phyloP scores from a whole-genome alignment of 202 grass and related monocot genomes.

The Zoysia matrella region DNA sequence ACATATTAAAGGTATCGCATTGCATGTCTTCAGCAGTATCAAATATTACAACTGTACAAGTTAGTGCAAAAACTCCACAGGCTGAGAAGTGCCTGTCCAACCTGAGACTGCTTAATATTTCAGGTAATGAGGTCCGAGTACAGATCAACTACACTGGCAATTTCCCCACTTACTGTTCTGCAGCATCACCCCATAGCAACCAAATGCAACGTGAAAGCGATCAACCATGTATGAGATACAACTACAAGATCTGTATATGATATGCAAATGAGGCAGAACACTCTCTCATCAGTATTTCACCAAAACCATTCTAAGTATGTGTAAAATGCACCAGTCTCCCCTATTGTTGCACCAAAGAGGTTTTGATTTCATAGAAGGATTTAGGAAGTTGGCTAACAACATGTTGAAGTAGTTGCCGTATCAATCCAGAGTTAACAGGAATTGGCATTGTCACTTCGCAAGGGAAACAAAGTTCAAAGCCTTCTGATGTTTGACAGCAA shows the following conservation, averaged over 20 bases:
- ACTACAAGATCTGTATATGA: too few relatives aligned
- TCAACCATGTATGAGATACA: too few relatives aligned
- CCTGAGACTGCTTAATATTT: neutral
- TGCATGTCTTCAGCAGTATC: neutral
- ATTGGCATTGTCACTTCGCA: slow-evolving; percentile 7
- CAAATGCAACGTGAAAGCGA: neutral
- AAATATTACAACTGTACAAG: slow-evolving; percentile 20
- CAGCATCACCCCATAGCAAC: slow-evolving; percentile 23
- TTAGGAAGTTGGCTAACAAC: too few relatives aligned
- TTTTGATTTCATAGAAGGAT: too few relatives aligned
- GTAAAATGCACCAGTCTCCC: too few relatives aligned
- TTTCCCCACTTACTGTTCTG: neutral
- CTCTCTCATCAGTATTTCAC: too few relatives aligned
- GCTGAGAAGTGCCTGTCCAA: neutral
- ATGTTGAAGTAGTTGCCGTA: too few relatives aligned
- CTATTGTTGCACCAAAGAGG: too few relatives aligned
- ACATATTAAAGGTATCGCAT: neutral
- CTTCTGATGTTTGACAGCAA: neutral
- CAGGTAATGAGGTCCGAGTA: neutral
- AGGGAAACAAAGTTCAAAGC: slow-evolving; percentile 21
- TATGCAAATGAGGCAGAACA: too few relatives aligned
- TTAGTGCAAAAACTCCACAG: neutral
- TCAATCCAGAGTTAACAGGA: too few relatives aligned
- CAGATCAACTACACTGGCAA: neutral
- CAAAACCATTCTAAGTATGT: too few relatives aligned